Evolutionary conservation across 2,329 filamentous ascomycete genomes (phyloP), one percentile per base, ranked within the genome.

Genomic region (Teratosphaeria pseudoeucalypti): DNA sequence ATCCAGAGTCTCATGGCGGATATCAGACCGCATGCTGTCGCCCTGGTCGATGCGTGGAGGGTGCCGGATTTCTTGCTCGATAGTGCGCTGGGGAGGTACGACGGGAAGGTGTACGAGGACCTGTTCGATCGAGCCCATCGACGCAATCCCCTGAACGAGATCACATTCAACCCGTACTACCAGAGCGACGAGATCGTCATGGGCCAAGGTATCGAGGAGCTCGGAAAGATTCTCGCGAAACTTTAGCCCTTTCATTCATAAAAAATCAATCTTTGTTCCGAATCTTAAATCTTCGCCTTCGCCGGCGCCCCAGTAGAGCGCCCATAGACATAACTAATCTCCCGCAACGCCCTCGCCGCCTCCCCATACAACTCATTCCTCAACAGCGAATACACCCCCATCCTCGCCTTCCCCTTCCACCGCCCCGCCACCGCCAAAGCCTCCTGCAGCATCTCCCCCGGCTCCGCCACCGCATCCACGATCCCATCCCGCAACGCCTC

Each of bases 251-350:
- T 26, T 54, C 26, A 32, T 16, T 32, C 14, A 34, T 54, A 19
- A 6, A 6, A 6, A 19, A 23, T 34, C 0, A 23, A 47, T 43
- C 23, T 23, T 23, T 23, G 23, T 23, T 23, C 19, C 9, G 12
- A 34, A n/a, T 55, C 53, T 55, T 70, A 80, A 32, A 80, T 79
- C 70, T 77, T 80, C 16, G 78, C 78, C 65, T 79, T 79, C 3
- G 75, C 76, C 10, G 73, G 73, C 56, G 71, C 70, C 29, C 73
- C 75, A 7, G 75, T 74, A 58, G 70, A 68, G 61, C 73, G 74
- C 37, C 79, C 75, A 73, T 82, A 78, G 14, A 82, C 77, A 71
- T 82, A 82, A 63, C 78, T 80, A 58, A 83, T 82, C 27, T 73
- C 68, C 63, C 78, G 73, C 39, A 83, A 79, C 61, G 76, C 76